Evolutionary conservation across 1,139 yeast species (phyloP).

Genomic region (Suhomyces bribrorum): DNA sequence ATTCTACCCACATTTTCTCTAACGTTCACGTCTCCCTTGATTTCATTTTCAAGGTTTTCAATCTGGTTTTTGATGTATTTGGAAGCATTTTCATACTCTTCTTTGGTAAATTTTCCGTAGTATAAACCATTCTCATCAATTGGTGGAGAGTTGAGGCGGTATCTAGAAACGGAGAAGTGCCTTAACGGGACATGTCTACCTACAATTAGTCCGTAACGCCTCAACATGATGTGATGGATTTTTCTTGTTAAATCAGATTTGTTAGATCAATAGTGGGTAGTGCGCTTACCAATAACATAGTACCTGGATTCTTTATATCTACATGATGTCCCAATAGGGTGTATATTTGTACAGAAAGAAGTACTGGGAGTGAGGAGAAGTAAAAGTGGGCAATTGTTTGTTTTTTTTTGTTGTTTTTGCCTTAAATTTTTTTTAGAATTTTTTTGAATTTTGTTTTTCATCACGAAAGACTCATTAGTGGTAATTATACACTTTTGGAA

Average conservation of each 20-base stretch:
- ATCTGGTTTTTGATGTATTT: conserved; percentile 37
- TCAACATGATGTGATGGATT: background rate
- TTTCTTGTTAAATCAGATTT: background rate
- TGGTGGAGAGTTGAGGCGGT: conserved; percentile 14
- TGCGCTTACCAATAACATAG: background rate
- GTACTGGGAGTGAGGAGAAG: too few species aligned
- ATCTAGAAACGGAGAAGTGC: background rate
- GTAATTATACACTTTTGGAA: conserved; percentile 20
- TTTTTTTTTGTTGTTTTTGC: background rate
- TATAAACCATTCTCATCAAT: conserved; percentile 27
- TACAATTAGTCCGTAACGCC: background rate
- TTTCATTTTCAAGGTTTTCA: conserved; percentile 33
- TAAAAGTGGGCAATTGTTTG: background rate
- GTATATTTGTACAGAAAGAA: too few species aligned
- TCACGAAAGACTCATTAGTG: conserved; percentile 11
- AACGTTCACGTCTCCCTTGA: conserved; percentile 42
- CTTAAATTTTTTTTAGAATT: background rate
- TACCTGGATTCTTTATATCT: too few species aligned
- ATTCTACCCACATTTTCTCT: conserved; percentile 39
- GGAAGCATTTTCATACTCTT: conserved; percentile 45
- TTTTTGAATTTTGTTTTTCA: background rate
- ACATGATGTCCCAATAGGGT: too few species aligned
- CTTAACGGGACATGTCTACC: background rate
- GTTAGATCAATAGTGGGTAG: background rate
- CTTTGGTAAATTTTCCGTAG: conserved; percentile 40